Base-by-base conservation (phyloP, 129 eudicot genomes). In the Chrysanthemum lavandulifolium region DNA sequence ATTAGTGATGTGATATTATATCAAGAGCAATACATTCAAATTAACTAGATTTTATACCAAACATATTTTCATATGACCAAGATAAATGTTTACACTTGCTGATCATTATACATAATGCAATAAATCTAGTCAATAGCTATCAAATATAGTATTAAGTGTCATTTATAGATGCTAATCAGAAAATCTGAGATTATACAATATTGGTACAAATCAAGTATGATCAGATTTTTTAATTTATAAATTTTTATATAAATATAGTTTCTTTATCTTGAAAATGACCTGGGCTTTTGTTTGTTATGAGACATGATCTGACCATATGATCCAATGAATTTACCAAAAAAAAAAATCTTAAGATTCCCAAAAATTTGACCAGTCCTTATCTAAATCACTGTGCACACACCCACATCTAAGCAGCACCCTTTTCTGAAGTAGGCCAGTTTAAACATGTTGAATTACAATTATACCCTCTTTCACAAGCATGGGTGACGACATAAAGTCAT, bases 261-360 rank as follows among this genome's bases (percentile, higher is more conserved):
- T 18, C 40, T 73, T 12, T 25, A 31, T 50, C 50, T 9, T 78
- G 82, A 78, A 71, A 78, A 82, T 12, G 87, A 84, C 89, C 60
- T 54, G 82, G 5, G 83, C 9, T 75, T 67, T 81, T 71, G 73
- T 53, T 50, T 61, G 59, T 15, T 70, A 40, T 68, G 48, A 59
- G 84, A 80, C 82, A 84, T 63, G 71, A 56, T 82, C 85, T 87
- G 78, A 84, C 80, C 72, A 23, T 72, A 57, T 31, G 63, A 85
- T 65, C 76, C 70, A 52, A 65, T 73, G 84, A 76, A 52, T 71
- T 43, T 57, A 51, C 13, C 73, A 66, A 13, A 56, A 33, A 4
- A n/a, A 33, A 53, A 16, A 62, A 45, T 59, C 67, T 53, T n/a
- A 58, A 80, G 71, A 74, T 77, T 78, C 78, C 66, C 36, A n/a